These are phyloP conservation scores for Phanerochaete carnosa DNA, from an alignment of 768 basidiomycete genomes.

Conservation along the genomic window DNA sequence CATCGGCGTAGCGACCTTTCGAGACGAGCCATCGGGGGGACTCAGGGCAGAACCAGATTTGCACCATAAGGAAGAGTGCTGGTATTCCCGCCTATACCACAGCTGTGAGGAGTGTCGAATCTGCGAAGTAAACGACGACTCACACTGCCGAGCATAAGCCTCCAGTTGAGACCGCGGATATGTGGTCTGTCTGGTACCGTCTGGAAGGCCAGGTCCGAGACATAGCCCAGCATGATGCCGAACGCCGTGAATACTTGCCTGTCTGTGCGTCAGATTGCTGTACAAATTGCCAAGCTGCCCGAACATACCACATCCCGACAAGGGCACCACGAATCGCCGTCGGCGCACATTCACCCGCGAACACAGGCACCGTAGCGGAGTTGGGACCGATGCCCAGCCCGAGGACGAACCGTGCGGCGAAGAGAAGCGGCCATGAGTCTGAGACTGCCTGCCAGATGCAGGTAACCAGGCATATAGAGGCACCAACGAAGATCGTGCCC, in stretches of 20 bases:
- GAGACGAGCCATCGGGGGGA: slow-evolving; percentile 86
- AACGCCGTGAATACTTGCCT: slow-evolving; percentile 84
- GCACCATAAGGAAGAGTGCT: slow-evolving; percentile 35
- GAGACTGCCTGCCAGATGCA: slow-evolving; percentile 55
- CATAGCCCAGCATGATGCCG: slow-evolving; percentile 74
- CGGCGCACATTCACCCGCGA: slow-evolving; percentile 76
- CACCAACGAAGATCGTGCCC: slow-evolving; percentile 50
- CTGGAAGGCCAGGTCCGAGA: slow-evolving; percentile 60
- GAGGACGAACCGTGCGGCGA: slow-evolving; percentile 51
- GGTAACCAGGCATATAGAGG: slow-evolving; percentile 38
- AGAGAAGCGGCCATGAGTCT: slow-evolving; percentile 56
- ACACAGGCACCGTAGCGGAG: slow-evolving; percentile 58
- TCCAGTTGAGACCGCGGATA: slow-evolving; percentile 71
- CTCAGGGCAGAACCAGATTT: slow-evolving; percentile 53
- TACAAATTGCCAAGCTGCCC: background rate
- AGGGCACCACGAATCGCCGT: slow-evolving; percentile 82
- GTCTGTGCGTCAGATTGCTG: background rate
- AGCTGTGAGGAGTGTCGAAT: background rate
- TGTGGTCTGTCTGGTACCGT: slow-evolving; percentile 43
- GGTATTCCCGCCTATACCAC: slow-evolving; percentile 35
- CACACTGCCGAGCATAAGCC: slow-evolving; percentile 74
- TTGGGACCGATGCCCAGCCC: slow-evolving; percentile 58
- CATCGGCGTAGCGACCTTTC: slow-evolving; percentile 68
- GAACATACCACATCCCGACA: slow-evolving; percentile 79
- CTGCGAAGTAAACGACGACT: slow-evolving; percentile 33